Evolutionary conservation across 2,329 filamentous ascomycete species (phyloP), one percentile per base, ranked within the genome.

Genomic region (Arthroderma sp.): DNA sequence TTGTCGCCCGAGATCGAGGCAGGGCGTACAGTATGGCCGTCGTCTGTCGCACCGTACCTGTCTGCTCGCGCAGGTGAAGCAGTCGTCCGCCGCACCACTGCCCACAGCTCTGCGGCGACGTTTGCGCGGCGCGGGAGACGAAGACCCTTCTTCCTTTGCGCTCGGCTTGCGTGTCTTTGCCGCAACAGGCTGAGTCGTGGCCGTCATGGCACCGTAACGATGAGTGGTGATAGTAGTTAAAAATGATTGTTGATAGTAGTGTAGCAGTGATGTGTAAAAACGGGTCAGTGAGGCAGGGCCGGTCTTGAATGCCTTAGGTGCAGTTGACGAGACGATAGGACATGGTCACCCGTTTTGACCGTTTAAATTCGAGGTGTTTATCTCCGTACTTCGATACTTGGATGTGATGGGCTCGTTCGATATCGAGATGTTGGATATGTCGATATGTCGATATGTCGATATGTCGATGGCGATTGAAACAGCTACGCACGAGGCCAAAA

Each of bases 21-120:
- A 98, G 73, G 90, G 91, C 47, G 90, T 90, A 75, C 93, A 97
- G 74, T 96, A 97, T 7, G 91, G 91, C 66, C 91, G 82, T 68
- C 89, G 84, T 65, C 91, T 84, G 74, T 97, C 91, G 76, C 91
- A 98, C 72, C 88, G 87, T 62, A 86, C 79, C 66, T 84, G 85
- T 68, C 87, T 83, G 75, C 90, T 93, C 64, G 85, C 81, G 76
- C 91, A 98, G 44, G 90, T 84, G 71, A 96, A 96, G 80, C 91
- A 98, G 73, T 97, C 91, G 71, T 95, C 90, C 49, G 88, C 84
- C 59, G 91, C 91, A 67, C 91, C 91, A 62, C 88, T 91, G 55
- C 88, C 85, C 19, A 89, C 87, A 19, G 91, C 88, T 75, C 91
- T 84, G 80, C 91, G 87, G 76, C 90, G 85, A 69, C 91, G 83